Evolutionary conservation across 2,329 filamentous ascomycete species (phyloP).

Genomic region (Diaporthe destruens): DNA sequence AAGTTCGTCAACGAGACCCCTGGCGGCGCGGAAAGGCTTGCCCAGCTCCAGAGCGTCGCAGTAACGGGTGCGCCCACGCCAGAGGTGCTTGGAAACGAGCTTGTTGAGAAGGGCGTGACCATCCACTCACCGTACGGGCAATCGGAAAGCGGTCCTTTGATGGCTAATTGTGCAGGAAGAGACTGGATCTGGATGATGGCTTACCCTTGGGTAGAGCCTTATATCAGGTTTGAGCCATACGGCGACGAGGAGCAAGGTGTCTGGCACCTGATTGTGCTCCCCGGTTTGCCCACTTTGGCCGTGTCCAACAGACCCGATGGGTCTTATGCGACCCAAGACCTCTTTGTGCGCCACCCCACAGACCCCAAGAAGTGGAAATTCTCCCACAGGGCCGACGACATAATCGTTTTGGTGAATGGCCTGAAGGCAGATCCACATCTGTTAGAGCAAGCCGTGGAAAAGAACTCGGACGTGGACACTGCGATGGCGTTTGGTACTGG

Average conservation of each 20-base stretch:
- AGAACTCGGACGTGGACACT: not conserved
- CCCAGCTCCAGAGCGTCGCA: not conserved
- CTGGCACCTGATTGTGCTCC: conserved; percentile 20
- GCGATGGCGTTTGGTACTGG: conserved; percentile 29
- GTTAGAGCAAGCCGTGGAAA: conserved; percentile 14
- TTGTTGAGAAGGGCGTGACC: conserved; percentile 2
- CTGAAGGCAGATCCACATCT: conserved; percentile 49
- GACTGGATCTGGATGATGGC: conserved; percentile 27
- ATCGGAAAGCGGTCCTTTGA: conserved; percentile 17
- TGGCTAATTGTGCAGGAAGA: not conserved
- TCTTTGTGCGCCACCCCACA: conserved; percentile 49
- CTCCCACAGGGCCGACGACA: conserved; percentile 53
- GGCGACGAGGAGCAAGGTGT: conserved; percentile 24
- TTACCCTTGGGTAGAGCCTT: not conserved
- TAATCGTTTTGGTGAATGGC: conserved; percentile 54
- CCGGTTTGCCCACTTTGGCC: not conserved
- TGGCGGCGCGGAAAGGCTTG: conserved; percentile 14
- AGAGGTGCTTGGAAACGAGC: conserved; percentile 16
- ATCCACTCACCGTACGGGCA: conserved; percentile 15
- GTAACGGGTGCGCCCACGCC: conserved; percentile 24
- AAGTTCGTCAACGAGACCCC: conserved; percentile 28
- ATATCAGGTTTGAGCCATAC: conserved; percentile 25
- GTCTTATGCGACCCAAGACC: conserved; percentile 26
- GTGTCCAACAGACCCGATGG: conserved; percentile 31
- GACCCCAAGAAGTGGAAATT: conserved; percentile 55